phyloP scores from a whole-genome alignment of 345 rosid genomes.

The Hirschfeldia incana region DNA sequence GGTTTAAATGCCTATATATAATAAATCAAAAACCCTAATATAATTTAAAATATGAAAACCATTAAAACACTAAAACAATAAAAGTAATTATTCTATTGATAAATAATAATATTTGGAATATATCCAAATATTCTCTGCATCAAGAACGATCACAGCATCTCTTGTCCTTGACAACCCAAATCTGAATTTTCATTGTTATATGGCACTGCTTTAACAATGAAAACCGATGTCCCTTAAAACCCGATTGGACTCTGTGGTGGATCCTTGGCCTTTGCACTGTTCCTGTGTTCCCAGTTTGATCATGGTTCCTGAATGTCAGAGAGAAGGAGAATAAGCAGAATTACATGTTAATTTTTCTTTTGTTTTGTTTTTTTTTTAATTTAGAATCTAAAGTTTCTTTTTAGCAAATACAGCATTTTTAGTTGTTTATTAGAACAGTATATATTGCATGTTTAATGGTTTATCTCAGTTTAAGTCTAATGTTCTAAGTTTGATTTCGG shows the following conservation, averaged over 20 bases:
- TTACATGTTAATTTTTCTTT: background rate
- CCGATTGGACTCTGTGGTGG: background rate
- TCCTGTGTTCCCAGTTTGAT: background rate
- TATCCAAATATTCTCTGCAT: too few species aligned
- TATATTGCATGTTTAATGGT: background rate
- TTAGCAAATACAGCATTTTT: background rate
- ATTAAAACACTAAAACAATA: too few species aligned
- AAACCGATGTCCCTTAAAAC: background rate
- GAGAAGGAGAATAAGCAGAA: background rate
- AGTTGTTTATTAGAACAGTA: background rate
- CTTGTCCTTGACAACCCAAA: background rate
- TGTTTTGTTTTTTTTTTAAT: background rate
- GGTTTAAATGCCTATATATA: too few species aligned
- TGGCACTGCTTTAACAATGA: background rate
- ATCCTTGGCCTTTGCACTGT: background rate
- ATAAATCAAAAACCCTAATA: too few species aligned
- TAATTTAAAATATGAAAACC: too few species aligned
- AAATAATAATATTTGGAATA: too few species aligned
- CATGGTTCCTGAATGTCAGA: background rate
- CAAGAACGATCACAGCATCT: too few species aligned
- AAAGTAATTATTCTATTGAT: too few species aligned
- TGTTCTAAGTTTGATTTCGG: background rate
- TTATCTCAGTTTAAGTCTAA: background rate
- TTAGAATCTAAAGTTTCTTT: background rate
- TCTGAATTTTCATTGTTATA: background rate